A percentile compares a stretch with the other conserved stretches of the same genome.
Conservation (phyloP, 345 rosid species). For the Populus tremula region DNA sequence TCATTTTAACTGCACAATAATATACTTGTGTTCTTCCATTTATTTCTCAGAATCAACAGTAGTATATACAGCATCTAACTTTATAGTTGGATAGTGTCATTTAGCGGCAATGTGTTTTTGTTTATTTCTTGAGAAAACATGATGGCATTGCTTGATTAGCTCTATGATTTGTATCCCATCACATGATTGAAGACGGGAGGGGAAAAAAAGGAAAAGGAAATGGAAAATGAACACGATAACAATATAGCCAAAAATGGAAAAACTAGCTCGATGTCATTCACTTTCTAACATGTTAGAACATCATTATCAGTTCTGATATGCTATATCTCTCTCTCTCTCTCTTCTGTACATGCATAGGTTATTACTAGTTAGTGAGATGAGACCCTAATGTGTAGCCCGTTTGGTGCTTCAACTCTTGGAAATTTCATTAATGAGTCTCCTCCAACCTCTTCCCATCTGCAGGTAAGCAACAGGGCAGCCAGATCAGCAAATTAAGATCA, state of each 20-base stretch:
- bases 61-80: too few species aligned
- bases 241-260: conserved; percentile 9
- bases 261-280: conserved; percentile 8
- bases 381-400: conserved; percentile 76
- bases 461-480: neutral
- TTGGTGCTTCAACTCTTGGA: conserved; percentile 94
- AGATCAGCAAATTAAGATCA: neutral
- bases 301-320: conserved; percentile 11
- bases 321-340: conserved; percentile 12
- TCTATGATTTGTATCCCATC: too few species aligned
- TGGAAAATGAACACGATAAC: neutral
- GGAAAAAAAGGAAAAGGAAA: too few species aligned
- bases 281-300: conserved; percentile 24
- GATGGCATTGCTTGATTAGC: neutral
- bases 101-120: too few species aligned
- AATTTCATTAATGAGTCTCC: conserved; percentile 65
- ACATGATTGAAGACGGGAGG: too few species aligned
- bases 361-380: conserved; percentile 39
- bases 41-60: too few species aligned
- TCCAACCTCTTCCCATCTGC: conserved; percentile 92
- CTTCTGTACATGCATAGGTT: conserved; percentile 21
- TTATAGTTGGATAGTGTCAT: too few species aligned
- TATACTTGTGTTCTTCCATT: too few species aligned
- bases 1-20: too few species aligned
- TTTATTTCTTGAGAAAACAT: too few species aligned